Base-by-base conservation (phyloP, 495 filamentous ascomycete species). In the Eremomyces bilateralis region DNA sequence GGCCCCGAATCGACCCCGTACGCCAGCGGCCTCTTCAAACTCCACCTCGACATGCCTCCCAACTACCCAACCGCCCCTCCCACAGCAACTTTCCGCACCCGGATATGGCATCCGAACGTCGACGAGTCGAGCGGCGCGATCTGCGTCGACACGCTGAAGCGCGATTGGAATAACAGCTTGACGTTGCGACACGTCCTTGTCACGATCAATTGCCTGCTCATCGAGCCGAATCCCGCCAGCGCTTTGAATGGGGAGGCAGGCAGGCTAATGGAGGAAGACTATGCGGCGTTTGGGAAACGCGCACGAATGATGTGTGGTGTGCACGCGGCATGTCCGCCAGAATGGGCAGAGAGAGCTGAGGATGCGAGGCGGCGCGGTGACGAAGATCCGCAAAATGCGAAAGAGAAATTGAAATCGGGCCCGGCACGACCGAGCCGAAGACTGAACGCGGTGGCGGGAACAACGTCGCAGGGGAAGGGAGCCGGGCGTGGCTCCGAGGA, bases 101-200 rank as follows among this genome's bases (percentile, higher is more conserved):
- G 63, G 21, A 73, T 80, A 18, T 80, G 71, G 63, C 74, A 80
- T 40, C 74, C 74, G 0, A 80, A 80, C 42, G 67, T 80, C 35
- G 74, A 79, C 40, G 69, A 73, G 41, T 54, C 53, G 17, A 67
- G 65, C 2, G 74, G 74, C 0, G 64, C 63, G 13, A 68, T 80
- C 5, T 80, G 74, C 39, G 71, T 80, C 21, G 74, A 78, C 49
- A 79, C 74, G 4, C 47, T 80, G 13, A 80, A 79, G 50, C 56
- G 70, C 17, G 74, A 76, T 46, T 80, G 74, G 74, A 57, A 66
- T 24, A 48, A 60, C 4, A 64, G 53, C 13, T 43, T 76, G 35
- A 75, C 67, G 5, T 43, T 79, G 21, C 58, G 65, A 30, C 71
- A 78, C 54, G 67, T 78, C 4, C 48, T 77, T 21, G 48, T 75